Conservation (phyloP, 2,329 filamentous ascomycete genomes). For the Erysiphe pulchra region DNA sequence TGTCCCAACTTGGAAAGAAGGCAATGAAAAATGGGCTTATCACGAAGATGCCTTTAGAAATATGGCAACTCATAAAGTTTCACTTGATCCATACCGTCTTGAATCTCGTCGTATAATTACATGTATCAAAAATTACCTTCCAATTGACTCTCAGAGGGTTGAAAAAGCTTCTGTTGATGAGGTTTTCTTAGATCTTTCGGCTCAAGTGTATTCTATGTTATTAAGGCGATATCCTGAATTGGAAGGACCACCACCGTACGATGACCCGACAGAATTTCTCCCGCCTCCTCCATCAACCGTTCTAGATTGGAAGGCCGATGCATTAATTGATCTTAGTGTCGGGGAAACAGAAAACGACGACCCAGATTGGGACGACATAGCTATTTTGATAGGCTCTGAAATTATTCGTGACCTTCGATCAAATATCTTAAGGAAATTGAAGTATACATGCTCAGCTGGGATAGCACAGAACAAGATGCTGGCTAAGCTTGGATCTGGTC, state of each 20-base stretch:
- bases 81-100: constrained; percentile 69
- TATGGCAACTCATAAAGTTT: constrained; percentile 79
- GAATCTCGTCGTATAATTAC: constrained; percentile 64
- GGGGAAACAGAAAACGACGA: constrained; percentile 49
- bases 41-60: constrained; percentile 53
- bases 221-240: constrained; percentile 57
- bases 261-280: constrained; percentile 43
- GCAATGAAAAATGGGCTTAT: constrained; percentile 80
- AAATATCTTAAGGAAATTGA: constrained; percentile 39
- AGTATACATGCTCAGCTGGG: constrained; percentile 81
- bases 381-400: constrained; percentile 64
- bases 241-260: constrained; percentile 37
- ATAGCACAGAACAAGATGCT: constrained; percentile 84
- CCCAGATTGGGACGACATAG: constrained; percentile 91
- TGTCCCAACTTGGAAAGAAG: constrained; percentile 84
- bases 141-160: constrained; percentile 38
- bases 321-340: constrained; percentile 52
- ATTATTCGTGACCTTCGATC: constrained; percentile 56
- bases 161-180: constrained; percentile 95
- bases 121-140: constrained; percentile 48
- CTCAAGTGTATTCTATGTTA: constrained; percentile 52
- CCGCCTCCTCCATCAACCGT: constrained; percentile 48
- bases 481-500: constrained; percentile 72
- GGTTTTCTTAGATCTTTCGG: constrained; percentile 78
- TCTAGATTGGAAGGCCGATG: constrained; percentile 63